These are phyloP conservation scores for Rhizophagus prolifer DNA, from an alignment of 192 early-diverging fungal species.

Conservation along the genomic window DNA sequence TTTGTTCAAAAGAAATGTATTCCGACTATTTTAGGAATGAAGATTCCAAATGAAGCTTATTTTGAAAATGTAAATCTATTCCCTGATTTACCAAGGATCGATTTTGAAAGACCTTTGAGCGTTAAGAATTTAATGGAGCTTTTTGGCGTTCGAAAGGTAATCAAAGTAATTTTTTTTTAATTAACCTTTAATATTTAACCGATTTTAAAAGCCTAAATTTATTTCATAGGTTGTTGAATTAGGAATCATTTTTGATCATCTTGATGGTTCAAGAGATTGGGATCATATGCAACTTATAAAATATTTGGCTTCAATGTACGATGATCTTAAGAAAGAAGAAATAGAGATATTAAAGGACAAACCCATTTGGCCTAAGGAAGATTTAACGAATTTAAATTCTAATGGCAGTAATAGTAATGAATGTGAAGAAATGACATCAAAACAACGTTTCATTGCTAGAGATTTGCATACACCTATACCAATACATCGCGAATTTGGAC, in stretches of 20 bases:
- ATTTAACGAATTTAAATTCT: slow-evolving; percentile 34
- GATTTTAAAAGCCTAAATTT: not conserved
- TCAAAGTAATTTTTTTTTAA: not conserved
- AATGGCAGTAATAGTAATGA: no score
- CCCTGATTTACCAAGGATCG: slow-evolving; percentile 74
- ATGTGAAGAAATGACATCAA: no score
- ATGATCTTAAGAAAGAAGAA: slow-evolving; percentile 63
- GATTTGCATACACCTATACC: slow-evolving; percentile 71
- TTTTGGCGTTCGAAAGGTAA: slow-evolving; percentile 79
- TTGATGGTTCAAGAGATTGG: slow-evolving; percentile 72
- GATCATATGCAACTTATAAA: slow-evolving; percentile 81
- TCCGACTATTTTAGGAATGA: slow-evolving; percentile 69
- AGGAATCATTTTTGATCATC: slow-evolving; percentile 77
- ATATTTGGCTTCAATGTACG: slow-evolving; percentile 61
- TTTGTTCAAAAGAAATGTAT: slow-evolving; percentile 58
- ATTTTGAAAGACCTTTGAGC: slow-evolving; percentile 42
- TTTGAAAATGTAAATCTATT: slow-evolving; percentile 80
- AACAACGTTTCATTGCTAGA: slow-evolving; percentile 39
- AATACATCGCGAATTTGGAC: slow-evolving; percentile 50
- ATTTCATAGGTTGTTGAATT: slow-evolving; percentile 71
- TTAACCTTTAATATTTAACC: not conserved
- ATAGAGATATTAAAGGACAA: slow-evolving; percentile 58
- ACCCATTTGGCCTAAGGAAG: slow-evolving; percentile 62
- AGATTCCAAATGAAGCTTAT: slow-evolving; percentile 68
- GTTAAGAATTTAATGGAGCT: slow-evolving; percentile 58